A percentile compares a stretch with the other conserved stretches of the same genome.
Conservation (phyloP, 257 asterid genomes). For the Knoxia roxburghii region DNA sequence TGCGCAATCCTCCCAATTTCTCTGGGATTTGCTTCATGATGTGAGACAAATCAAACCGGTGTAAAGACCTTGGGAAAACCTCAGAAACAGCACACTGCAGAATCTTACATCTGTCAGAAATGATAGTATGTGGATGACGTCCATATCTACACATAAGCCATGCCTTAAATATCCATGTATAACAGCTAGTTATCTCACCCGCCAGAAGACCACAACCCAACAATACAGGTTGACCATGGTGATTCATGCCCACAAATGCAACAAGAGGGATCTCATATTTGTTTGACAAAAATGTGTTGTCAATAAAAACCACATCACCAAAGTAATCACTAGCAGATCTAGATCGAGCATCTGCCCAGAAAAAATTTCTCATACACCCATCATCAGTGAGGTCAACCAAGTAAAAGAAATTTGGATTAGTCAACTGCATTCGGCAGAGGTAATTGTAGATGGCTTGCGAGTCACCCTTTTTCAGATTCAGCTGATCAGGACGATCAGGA, state of each 20-base stretch:
- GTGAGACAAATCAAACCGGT: slow-evolving; percentile 54
- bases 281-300: slow-evolving; percentile 56
- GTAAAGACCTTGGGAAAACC: slow-evolving; percentile 60
- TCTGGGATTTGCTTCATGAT: slow-evolving; percentile 72
- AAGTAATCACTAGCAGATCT: slow-evolving; percentile 54
- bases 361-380: slow-evolving; percentile 57
- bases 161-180: slow-evolving; percentile 59
- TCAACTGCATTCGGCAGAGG: slow-evolving; percentile 68
- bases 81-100: slow-evolving; percentile 55
- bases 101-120: slow-evolving; percentile 64
- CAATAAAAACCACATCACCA: slow-evolving; percentile 62
- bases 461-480: slow-evolving; percentile 58
- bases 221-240: slow-evolving; percentile 67
- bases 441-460: slow-evolving; percentile 59
- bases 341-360: slow-evolving; percentile 69
- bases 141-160: slow-evolving; percentile 52
- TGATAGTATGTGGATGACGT: slow-evolving; percentile 54
- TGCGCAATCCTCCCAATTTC: slow-evolving; percentile 63
- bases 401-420: slow-evolving; percentile 60
- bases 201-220: slow-evolving; percentile 88
- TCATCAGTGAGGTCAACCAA: slow-evolving; percentile 52
- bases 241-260: slow-evolving; percentile 67
- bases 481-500: slow-evolving; percentile 32
- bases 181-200: slow-evolving; percentile 47
- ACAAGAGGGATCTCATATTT: slow-evolving; percentile 72